phyloP scores from a whole-genome alignment of 345 rosid species.

The Gossypium anomalum region DNA sequence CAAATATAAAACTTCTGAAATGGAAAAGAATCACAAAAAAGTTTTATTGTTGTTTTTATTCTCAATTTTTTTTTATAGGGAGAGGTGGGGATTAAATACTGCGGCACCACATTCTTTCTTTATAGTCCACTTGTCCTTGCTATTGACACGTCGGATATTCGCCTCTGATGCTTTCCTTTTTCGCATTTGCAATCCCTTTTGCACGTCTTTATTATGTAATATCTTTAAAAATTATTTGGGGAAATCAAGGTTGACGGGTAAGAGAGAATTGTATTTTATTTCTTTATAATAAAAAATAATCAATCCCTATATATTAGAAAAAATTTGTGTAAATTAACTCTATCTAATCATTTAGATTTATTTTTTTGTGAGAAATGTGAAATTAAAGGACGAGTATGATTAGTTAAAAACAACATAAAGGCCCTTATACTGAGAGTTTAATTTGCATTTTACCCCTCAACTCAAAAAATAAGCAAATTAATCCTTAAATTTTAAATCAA shows the following conservation, averaged over 20 bases:
- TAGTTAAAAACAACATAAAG: too few species aligned
- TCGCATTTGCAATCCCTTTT: background rate
- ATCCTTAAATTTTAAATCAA: too few species aligned
- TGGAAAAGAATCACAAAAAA: background rate
- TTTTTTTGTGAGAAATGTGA: too few species aligned
- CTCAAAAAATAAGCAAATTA: too few species aligned
- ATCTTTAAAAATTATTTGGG: too few species aligned
- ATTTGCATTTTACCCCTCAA: accelerated
- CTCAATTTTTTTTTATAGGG: background rate
- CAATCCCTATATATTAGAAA: too few species aligned
- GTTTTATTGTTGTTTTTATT: background rate
- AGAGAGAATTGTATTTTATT: too few species aligned
- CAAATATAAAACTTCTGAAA: background rate
- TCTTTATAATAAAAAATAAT: too few species aligned
- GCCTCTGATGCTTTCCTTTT: background rate
- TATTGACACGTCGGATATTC: slow-evolving; percentile 8
- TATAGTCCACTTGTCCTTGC: background rate
- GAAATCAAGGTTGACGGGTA: too few species aligned
- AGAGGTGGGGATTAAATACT: background rate
- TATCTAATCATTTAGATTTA: too few species aligned
- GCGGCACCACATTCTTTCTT: background rate
- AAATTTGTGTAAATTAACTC: too few species aligned
- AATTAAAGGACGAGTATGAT: too few species aligned
- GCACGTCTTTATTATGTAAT: background rate
- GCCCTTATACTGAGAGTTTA: accelerated